A percentile compares a stretch with the other conserved stretches of the same genome.
phyloP scores from a whole-genome alignment of 345 rosid genomes.

The Salix udensis region DNA sequence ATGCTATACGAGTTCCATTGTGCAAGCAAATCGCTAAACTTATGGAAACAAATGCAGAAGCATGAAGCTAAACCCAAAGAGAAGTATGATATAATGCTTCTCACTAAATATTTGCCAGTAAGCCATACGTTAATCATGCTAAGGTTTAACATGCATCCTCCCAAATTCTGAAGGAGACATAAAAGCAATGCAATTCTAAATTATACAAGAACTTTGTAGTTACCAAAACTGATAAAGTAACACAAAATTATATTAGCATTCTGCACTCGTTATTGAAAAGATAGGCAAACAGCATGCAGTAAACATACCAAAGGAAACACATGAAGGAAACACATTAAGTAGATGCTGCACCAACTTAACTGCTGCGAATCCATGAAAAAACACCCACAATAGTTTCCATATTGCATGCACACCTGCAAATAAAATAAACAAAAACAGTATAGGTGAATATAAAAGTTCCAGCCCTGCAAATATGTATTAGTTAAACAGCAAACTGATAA shows the following conservation, averaged over 20 bases:
- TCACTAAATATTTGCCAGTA: background rate
- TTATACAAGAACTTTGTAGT: background rate
- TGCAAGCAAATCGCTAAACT: background rate
- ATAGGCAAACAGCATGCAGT: background rate
- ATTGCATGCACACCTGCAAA: conserved; percentile 55
- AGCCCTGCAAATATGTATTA: background rate
- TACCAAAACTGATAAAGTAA: background rate
- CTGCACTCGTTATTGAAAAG: background rate
- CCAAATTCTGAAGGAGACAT: background rate
- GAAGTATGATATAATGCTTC: background rate
- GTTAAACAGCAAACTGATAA: background rate
- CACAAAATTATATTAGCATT: background rate
- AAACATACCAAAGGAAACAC: conserved; percentile 86
- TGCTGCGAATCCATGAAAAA: conserved; percentile 70
- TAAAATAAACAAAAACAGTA: background rate
- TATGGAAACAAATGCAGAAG: background rate
- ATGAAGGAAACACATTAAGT: conserved; percentile 65
- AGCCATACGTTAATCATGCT: background rate
- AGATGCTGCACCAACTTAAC: conserved; percentile 64
- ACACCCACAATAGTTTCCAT: conserved; percentile 59
- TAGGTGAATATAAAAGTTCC: conserved; percentile 1
- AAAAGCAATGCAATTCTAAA: background rate
- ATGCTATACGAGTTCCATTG: background rate
- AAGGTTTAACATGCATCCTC: background rate
- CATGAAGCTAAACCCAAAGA: background rate